phyloP scores from a whole-genome alignment of 441 rosid species.

The Arabidopsis lyrata region DNA sequence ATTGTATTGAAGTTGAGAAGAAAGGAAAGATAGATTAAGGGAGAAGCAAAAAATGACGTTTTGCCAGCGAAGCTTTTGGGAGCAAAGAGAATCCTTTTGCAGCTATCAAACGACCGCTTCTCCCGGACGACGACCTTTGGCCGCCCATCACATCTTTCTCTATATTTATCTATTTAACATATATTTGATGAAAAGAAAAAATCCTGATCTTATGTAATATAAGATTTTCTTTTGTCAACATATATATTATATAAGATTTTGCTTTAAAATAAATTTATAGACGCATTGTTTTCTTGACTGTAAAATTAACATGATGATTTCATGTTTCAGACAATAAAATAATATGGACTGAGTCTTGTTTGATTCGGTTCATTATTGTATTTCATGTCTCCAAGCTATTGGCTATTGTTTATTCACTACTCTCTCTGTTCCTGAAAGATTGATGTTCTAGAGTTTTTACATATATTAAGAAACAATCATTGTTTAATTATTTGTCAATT shows the following conservation, averaged over 20 bases:
- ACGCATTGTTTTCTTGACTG: not conserved
- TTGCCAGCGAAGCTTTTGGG: conserved; percentile 40
- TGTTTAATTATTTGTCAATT: too few species aligned
- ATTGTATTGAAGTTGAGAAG: not conserved
- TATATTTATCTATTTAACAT: not conserved
- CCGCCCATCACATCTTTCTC: conserved; percentile 27
- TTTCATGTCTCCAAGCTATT: conserved; percentile 6
- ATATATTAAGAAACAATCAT: too few species aligned
- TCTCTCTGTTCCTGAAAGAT: too few species aligned
- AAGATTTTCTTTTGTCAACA: too few species aligned
- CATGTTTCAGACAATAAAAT: not conserved
- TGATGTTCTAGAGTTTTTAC: too few species aligned
- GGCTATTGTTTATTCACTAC: conserved; percentile 12
- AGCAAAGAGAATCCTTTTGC: conserved; percentile 43
- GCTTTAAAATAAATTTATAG: too few species aligned
- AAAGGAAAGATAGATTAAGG: conserved; percentile 32
- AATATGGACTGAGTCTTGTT: not conserved
- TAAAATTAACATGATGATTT: conserved; percentile 9
- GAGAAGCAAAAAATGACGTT: conserved; percentile 43
- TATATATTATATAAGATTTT: too few species aligned
- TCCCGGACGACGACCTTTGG: conserved; percentile 44
- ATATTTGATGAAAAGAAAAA: not conserved
- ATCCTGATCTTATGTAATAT: not conserved
- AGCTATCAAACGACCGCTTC: conserved; percentile 46
- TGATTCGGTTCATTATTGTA: not conserved